Evolutionary conservation across 2,329 filamentous ascomycete species (phyloP), one percentile per base, ranked within the genome.

Genomic region (Fusarium pilosicola): DNA sequence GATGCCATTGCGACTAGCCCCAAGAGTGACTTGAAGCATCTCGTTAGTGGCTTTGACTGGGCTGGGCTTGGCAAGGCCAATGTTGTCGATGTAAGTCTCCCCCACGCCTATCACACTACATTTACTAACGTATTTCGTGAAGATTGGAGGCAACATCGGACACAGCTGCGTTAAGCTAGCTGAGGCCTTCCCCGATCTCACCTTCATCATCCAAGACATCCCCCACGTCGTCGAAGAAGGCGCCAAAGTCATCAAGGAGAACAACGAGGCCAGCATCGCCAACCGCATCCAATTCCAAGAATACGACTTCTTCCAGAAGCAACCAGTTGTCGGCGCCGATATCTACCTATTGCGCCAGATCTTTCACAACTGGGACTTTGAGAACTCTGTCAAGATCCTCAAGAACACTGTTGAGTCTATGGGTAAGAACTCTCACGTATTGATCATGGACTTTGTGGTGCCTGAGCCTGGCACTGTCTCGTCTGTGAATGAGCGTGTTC

Each of bases 311-410:
- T 62, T 62, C 26, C 22, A 56, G 17, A 36, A 57, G 10, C 59
- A 62, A 12, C 51, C 39, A 17, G 41, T 62, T 1, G 38, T 45
- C 11, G 51, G 59, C 1, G 59, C 59, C 0, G 30, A 44, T 5
- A 14, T 57, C 7, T 62, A 62, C 4, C 39, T 62, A 17, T 13
- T 62, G 12, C 59, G 59, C 18, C 59, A 62, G 4, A 62, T 62
- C 26, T 44, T 62, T 1, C 59, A 62, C 17, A 62, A 62, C 30
- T 62, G 51, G 59, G 41, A 62, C 13, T 62, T 62, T 26, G 59
- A 62, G 26, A 62, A 62, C 12, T 44, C 59, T 6, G 59, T 62
- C 9, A 56, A 62, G 2, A 62, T 62, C 17, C 32, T 45, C 12
- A 57, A 57, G 17, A 57, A 62, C 11, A 62, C 49, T 1, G 59